A percentile compares a stretch with the other conserved stretches of the same genome.
These are phyloP conservation scores for Neopestalotiopsis rosae DNA, from an alignment of 2,329 filamentous ascomycete genomes.

Conservation along the genomic window DNA sequence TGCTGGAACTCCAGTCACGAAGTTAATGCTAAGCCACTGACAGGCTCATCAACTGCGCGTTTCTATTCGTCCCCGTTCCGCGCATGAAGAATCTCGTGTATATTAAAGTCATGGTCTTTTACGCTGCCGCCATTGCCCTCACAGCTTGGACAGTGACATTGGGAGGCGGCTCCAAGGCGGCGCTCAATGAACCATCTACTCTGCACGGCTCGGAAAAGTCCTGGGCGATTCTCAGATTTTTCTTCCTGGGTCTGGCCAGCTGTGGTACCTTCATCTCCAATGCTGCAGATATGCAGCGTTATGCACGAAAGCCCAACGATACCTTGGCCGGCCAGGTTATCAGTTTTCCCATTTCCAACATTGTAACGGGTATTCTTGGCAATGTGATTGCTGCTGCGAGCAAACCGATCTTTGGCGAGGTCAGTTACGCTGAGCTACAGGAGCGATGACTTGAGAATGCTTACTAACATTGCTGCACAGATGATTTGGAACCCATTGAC, in stretches of 20 bases:
- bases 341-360: constrained; percentile 45
- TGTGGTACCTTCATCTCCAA: constrained; percentile 45
- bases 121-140: constrained; percentile 10
- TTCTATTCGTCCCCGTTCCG: not conserved
- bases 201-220: constrained; percentile 37
- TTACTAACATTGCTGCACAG: not conserved
- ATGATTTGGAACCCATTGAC: constrained; percentile 33
- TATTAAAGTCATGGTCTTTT: constrained; percentile 35
- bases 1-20: not conserved
- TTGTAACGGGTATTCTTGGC: constrained; percentile 44
- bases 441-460: no score
- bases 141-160: constrained; percentile 38
- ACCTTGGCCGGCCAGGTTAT: constrained; percentile 45
- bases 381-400: constrained; percentile 42
- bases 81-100: constrained; percentile 24
- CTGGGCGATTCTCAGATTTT: constrained; percentile 44
- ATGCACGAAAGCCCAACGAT: constrained; percentile 45
- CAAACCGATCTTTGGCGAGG: constrained; percentile 25
- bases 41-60: constrained; percentile 3
- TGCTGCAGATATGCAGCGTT: constrained; percentile 49
- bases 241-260: constrained; percentile 41
- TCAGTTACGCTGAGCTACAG: not conserved
- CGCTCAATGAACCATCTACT: constrained; percentile 34
- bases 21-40: not conserved
- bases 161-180: constrained; percentile 37